Evolutionary conservation across 192 early-diverging fungal genomes (phyloP).

Genomic region (Coemansia sp.): DNA sequence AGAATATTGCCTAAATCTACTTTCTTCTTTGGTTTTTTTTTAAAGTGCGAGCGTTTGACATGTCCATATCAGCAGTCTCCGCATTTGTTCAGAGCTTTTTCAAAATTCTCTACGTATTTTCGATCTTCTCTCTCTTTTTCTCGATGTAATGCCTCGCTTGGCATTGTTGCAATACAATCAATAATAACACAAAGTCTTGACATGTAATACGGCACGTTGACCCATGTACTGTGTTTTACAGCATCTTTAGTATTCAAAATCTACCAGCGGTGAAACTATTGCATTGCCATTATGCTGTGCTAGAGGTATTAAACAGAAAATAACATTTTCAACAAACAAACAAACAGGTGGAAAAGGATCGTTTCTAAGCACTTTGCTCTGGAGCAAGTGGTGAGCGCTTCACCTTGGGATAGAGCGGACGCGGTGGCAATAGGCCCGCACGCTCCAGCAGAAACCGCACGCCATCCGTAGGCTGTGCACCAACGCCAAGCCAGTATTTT

Average conservation of each 20-base stretch:
- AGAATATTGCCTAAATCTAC: background rate
- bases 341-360: background rate
- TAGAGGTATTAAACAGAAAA: no score
- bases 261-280: no score
- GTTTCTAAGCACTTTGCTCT: background rate
- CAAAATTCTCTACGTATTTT: background rate
- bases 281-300: no score
- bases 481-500: conserved; percentile 97
- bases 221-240: no score
- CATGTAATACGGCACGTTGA: background rate
- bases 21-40: conserved; percentile 9
- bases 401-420: conserved; percentile 43
- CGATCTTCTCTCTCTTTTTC: background rate
- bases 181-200: background rate
- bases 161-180: background rate
- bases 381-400: conserved; percentile 23
- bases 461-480: conserved; percentile 91
- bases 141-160: background rate
- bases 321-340: no score
- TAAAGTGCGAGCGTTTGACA: conserved; percentile 3
- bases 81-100: conserved; percentile 7
- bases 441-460: conserved; percentile 82
- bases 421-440: conserved; percentile 48
- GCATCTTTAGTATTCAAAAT: no score
- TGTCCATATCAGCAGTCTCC: background rate